Base-by-base conservation (phyloP, 345 rosid species). In the Moricandia arvensis region DNA sequence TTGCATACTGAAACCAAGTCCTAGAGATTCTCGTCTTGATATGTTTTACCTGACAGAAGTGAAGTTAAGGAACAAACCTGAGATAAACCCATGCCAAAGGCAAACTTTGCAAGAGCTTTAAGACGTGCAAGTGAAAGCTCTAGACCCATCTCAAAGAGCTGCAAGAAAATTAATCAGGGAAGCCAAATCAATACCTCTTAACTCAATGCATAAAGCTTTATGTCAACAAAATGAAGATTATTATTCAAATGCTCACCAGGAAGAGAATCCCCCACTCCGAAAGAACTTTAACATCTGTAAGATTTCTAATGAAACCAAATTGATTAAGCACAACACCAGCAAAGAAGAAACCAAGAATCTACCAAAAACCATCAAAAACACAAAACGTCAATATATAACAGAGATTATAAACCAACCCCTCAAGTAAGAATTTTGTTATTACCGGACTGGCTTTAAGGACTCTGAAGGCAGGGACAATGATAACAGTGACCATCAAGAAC, bases 211-310 rank as follows among this genome's bases (percentile, higher is more conserved):
- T n/a, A 21, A 31, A 79, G 30, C 37, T 65, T 33, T 64, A 1
- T 18, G 2, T 29, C 35, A 66, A 66, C 30, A 43, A 27, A 5
- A 13, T 29, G 27, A 66, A 66, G 18, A 43, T 38, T 7, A 13
- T 1, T 5, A 43, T 53, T 53, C 35, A 51, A 34, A 53, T 33
- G 15, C 89, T 88, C 71, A 91, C 98, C 97, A 94, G 77, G 79
- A 94, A 94, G 79, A 94, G 98, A 74, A 94, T 90, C 64, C 98
- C 98, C 98, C 98, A 94, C 69, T 94, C 98, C 9, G 98, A 94
- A 30, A 94, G 89, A 60, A 91, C 86, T 83, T 94, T 94, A 76
- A 94, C 93, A 84, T 94, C 98, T 21, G 91, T 87, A 38, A 94
- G 86, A 80, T 94, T 91, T 80, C 98, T 85, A 72, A 94, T 94